A percentile compares a stretch with the other conserved stretches of the same genome.
Evolutionary conservation across 768 basidiomycete species (phyloP).

Genomic region (Cystofilobasidium ferigula): DNA sequence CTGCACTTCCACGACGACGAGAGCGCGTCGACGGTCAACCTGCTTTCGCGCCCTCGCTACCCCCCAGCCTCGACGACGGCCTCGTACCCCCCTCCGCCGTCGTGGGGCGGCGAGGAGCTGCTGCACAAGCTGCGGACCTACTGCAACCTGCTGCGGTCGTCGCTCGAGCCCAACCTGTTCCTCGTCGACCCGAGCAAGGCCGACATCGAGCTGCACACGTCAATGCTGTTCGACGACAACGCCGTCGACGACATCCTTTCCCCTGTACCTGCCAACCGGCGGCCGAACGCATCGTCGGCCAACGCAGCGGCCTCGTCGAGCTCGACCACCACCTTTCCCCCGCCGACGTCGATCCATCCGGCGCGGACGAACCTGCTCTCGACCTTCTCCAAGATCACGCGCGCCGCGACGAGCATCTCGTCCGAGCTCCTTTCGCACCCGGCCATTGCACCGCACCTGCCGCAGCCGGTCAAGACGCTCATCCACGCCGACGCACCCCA

Average conservation of each 20-base stretch:
- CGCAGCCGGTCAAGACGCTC: constrained; percentile 63
- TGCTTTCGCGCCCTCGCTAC: constrained; percentile 28
- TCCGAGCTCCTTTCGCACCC: constrained; percentile 69
- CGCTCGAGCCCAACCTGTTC: constrained; percentile 71
- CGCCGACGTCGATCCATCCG: constrained; percentile 42
- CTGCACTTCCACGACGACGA: constrained; percentile 97
- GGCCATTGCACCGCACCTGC: constrained; percentile 88
- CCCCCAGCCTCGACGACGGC: constrained; percentile 34
- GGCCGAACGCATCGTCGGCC: constrained; percentile 42
- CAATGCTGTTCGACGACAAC: constrained; percentile 64
- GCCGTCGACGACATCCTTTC: constrained; percentile 78
- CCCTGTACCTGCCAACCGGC: constrained; percentile 70
- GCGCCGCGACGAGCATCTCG: constrained; percentile 38
- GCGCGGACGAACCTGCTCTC: constrained; percentile 71
- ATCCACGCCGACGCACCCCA: constrained; percentile 21
- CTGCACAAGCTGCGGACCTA: constrained; percentile 64
- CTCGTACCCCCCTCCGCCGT: constrained; percentile 35
- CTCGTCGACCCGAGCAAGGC: constrained; percentile 82
- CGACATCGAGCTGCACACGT: constrained; percentile 75
- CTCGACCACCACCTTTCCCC: constrained; percentile 41
- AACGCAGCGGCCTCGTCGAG: constrained; percentile 41
- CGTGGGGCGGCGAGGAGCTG: constrained; percentile 80
- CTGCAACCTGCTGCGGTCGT: constrained; percentile 71
- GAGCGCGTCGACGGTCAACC: constrained; percentile 52
- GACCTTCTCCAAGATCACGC: constrained; percentile 86